Evolutionary conservation across 345 rosid species (phyloP).

Genomic region (Arabis hirsuta): DNA sequence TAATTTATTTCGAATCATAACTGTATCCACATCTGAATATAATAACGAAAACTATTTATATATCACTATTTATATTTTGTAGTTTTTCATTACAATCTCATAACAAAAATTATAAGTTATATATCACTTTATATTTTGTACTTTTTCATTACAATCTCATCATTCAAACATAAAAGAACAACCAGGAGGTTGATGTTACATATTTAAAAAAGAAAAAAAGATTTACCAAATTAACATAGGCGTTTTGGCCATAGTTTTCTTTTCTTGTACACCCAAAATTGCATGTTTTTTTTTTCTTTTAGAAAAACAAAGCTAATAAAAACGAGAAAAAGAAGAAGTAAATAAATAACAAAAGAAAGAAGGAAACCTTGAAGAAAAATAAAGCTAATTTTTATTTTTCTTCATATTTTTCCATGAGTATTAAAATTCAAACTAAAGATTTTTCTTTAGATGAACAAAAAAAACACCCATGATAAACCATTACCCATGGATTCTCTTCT

Average conservation of each 20-base stretch:
- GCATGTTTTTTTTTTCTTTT: conserved; percentile 17
- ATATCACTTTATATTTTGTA: not conserved
- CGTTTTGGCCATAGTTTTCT: conserved; percentile 32
- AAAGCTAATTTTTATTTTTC: conserved; percentile 5
- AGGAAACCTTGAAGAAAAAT: conserved; percentile 37
- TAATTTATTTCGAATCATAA: conserved; percentile 19
- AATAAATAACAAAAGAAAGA: conserved; percentile 13
- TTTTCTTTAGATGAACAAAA: not conserved
- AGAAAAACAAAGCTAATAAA: not conserved
- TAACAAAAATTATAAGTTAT: not conserved
- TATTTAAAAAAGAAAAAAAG: conserved; percentile 1
- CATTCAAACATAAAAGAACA: conserved; percentile 17
- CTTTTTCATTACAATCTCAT: conserved; percentile 21
- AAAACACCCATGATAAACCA: not conserved
- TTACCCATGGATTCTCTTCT: conserved; percentile 32
- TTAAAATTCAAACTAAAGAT: conserved; percentile 19
- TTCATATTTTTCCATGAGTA: conserved; percentile 1
- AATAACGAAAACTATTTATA: not conserved
- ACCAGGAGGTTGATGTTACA: conserved; percentile 21
- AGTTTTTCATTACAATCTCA: too few relatives aligned
- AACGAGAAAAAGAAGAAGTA: not conserved
- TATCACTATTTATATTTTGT: too few relatives aligned
- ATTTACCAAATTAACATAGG: conserved; percentile 24
- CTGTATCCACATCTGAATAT: conserved; percentile 5
- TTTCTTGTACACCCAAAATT: conserved; percentile 39